These are phyloP conservation scores for Aspergillus neoniger DNA, from an alignment of 2,329 filamentous ascomycete genomes.

Conservation along the genomic window DNA sequence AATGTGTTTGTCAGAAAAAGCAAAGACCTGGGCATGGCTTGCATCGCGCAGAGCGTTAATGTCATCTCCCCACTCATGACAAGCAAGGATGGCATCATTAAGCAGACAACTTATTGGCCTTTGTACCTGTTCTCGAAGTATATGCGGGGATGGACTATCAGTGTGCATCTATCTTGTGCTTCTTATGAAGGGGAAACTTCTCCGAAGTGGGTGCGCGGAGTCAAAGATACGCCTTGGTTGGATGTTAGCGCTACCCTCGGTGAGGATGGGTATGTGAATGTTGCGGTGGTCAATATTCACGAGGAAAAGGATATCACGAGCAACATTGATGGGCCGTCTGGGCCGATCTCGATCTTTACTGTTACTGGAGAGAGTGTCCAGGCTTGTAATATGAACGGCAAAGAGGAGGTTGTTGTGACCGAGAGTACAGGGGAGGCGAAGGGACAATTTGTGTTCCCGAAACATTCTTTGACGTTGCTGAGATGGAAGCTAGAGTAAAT, in stretches of 20 bases:
- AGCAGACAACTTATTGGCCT: constrained; percentile 76
- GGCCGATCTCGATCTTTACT: constrained; percentile 61
- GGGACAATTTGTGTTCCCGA: constrained; percentile 65
- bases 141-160: constrained; percentile 73
- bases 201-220: constrained; percentile 40
- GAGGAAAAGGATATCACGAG: constrained; percentile 62
- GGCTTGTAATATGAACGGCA: constrained; percentile 63
- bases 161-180: constrained; percentile 63
- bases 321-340: constrained; percentile 58
- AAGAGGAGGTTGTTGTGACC: constrained; percentile 62
- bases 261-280: constrained; percentile 61
- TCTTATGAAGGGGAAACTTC: constrained; percentile 62
- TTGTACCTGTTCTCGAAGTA: constrained; percentile 68
- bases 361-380: constrained; percentile 61
- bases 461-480: constrained; percentile 70
- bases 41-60: constrained; percentile 76
- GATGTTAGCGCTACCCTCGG: constrained; percentile 44
- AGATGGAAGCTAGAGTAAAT: constrained; percentile 50
- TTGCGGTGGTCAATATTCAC: constrained; percentile 74
- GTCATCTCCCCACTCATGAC: constrained; percentile 79
- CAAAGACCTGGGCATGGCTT: constrained; percentile 72
- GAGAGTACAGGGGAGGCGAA: constrained; percentile 66
- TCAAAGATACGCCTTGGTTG: constrained; percentile 66
- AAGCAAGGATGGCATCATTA: constrained; percentile 61
- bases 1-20: constrained; percentile 76